Percentiles rank a stretch among this genome's conserved stretches.
Conservation (phyloP, 2,329 filamentous ascomycete genomes). For the Nigrograna mackinnonii region DNA sequence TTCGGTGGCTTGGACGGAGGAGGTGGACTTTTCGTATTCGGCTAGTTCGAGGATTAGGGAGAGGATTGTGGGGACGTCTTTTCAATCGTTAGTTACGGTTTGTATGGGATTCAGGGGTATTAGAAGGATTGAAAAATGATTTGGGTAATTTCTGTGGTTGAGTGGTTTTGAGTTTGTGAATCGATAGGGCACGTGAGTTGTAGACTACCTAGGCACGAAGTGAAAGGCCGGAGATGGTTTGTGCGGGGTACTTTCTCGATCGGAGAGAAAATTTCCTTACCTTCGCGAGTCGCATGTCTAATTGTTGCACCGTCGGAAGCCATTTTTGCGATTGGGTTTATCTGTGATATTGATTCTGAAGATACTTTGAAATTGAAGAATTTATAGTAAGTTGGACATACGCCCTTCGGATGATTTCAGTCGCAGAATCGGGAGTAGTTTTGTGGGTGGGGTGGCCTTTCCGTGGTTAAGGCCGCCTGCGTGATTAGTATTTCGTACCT, state of each 20-base stretch:
- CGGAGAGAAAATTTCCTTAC: conserved; percentile 40
- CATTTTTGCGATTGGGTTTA: no score
- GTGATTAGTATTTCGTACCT: no score
- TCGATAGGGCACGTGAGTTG: background rate
- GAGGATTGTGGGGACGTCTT: conserved; percentile 83
- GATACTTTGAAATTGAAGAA: no score
- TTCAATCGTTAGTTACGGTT: no score
- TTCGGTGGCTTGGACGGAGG: conserved; percentile 77
- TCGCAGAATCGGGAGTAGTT: no score
- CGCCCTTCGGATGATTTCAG: no score
- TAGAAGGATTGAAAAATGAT: conserved; percentile 1
- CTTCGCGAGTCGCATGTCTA: conserved; percentile 64
- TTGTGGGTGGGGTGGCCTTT: no score
- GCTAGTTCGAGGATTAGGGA: conserved; percentile 83
- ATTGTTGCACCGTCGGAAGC: conserved; percentile 46
- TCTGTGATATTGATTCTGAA: no score
- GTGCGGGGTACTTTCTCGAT: background rate
- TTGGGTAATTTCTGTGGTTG: no score
- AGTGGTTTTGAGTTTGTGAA: no score
- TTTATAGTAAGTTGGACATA: no score
- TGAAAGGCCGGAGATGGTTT: conserved; percentile 3
- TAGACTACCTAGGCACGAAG: background rate
- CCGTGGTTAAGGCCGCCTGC: no score
- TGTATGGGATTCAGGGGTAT: conserved; percentile 43
- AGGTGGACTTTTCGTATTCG: conserved; percentile 79